Evolutionary conservation across 257 asterid genomes (phyloP).

Genomic region (Mentha longifolia): DNA sequence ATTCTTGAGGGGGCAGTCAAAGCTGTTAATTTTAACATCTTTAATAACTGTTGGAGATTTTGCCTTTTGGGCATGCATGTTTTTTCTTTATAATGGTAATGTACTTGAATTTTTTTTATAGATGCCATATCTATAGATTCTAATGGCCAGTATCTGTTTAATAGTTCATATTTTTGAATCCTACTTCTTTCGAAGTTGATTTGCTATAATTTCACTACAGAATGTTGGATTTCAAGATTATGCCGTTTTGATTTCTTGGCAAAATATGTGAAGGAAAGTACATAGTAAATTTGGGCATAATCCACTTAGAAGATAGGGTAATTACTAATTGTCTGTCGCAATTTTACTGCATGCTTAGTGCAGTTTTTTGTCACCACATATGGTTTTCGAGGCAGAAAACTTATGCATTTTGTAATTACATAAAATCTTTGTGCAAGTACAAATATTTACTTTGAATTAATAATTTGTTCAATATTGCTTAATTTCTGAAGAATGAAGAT

Average conservation of each 20-base stretch:
- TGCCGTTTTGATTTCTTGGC: too few species aligned
- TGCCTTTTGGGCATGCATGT: conserved; percentile 9
- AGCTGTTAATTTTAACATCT: conserved; percentile 26
- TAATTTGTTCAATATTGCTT: background rate
- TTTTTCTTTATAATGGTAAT: conserved; percentile 18
- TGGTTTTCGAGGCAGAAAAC: too few species aligned
- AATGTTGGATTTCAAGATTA: too few species aligned
- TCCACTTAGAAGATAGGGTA: too few species aligned
- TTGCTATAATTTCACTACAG: too few species aligned
- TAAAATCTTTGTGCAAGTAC: background rate
- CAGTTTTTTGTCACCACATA: too few species aligned
- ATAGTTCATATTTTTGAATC: background rate
- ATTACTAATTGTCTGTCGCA: too few species aligned
- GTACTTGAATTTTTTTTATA: conserved; percentile 1
- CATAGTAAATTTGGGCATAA: too few species aligned
- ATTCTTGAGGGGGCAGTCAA: conserved; percentile 48
- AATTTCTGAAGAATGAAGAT: too few species aligned
- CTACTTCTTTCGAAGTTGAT: background rate
- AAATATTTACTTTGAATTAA: background rate
- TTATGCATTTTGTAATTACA: background rate
- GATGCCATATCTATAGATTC: background rate
- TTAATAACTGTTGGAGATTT: conserved; percentile 19
- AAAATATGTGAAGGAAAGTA: too few species aligned
- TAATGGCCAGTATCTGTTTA: background rate
- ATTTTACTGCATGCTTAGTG: too few species aligned